Evolutionary conservation across 345 rosid genomes (phyloP).

Genomic region (Physaria fendleri): DNA sequence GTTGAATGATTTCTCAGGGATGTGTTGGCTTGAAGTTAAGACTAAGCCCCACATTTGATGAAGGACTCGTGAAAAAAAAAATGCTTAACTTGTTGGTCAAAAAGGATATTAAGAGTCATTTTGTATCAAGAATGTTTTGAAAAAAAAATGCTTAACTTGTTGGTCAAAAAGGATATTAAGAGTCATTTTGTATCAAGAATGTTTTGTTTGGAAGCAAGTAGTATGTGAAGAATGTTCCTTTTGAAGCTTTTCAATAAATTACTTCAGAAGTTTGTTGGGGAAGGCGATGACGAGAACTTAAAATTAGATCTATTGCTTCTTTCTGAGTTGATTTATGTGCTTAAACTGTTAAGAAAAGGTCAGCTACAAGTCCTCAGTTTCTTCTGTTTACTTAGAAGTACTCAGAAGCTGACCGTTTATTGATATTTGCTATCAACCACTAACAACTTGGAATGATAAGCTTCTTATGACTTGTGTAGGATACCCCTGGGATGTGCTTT

Average conservation of each 20-base stretch:
- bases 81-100: constrained; percentile 60
- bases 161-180: no score
- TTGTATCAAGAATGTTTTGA: constrained; percentile 25
- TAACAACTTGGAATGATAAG: constrained; percentile 15
- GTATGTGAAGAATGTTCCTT: constrained; percentile 38
- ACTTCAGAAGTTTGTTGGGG: constrained; percentile 70
- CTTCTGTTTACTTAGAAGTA: constrained; percentile 40
- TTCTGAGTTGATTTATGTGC: constrained; percentile 74
- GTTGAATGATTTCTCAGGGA: constrained; percentile 95
- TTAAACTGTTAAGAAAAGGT: constrained; percentile 64
- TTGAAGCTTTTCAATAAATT: constrained; percentile 51
- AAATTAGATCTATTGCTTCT: constrained; percentile 73
- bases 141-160: no score
- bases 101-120: constrained; percentile 48
- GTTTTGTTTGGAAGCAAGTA: constrained; percentile 22
- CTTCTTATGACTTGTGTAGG: constrained; percentile 36
- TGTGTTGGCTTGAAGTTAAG: constrained; percentile 94
- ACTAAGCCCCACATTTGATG: no score
- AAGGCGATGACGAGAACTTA: no score
- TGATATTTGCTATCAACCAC: constrained; percentile 15
- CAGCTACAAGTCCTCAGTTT: constrained; percentile 52
- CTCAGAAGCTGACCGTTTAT: constrained; percentile 32
- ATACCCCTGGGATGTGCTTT: constrained; percentile 97
- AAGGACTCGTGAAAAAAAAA: constrained; percentile 40
- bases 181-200: no score